Evolutionary conservation across 805 yeast genomes (phyloP), one percentile per base, ranked within the genome.

Genomic region (Suhomyces sp.): DNA sequence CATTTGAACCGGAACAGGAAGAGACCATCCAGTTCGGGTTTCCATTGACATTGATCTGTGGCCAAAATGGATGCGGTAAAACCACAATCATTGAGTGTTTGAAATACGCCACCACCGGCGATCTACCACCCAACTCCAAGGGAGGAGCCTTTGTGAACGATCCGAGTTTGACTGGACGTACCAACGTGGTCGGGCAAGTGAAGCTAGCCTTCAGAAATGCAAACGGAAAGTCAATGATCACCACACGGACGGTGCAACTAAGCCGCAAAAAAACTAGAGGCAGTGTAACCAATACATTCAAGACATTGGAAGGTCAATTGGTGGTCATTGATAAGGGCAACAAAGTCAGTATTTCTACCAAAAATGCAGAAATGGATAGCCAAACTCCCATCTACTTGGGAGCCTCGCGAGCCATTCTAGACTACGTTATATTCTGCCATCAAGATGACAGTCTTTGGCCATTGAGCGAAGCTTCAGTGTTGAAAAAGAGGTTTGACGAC

Each of bases 401-500:
- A 5, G 96, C 92, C 0, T 87, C 97, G 0, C 82, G 83, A 53
- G 88, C 98, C 0, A 83, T 94, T 50, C 71, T 94, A 48, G 97
- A 93, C 58, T 89, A 90, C 65, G 99, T 94, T 41, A 85, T 93
- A 1, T 94, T 94, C 69, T 93, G 99, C 63, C 99, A 94, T 63
- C 99, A 94, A 66, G 99, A 94, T 62, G 99, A 94, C 54, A 85
- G 93, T 60, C 69, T 90, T 25, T 94, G 99, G 99, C 99, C 99
- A 1, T 75, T 94, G 46, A 82, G 92, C 59, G 99, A 94, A 67
- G 96, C 99, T 1, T 78, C 96, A 2, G 80, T 80, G 10, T 77
- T 94, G 64, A 96, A 94, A 69, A 92, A 92, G 69, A 80, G 93
- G 49, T 96, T 94, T 61, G 99, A 94, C 67, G 99, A 94, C 67